A percentile compares a stretch with the other conserved stretches of the same genome.
Conservation (phyloP, 495 filamentous ascomycete species). For the Neohortaea acidophila region DNA sequence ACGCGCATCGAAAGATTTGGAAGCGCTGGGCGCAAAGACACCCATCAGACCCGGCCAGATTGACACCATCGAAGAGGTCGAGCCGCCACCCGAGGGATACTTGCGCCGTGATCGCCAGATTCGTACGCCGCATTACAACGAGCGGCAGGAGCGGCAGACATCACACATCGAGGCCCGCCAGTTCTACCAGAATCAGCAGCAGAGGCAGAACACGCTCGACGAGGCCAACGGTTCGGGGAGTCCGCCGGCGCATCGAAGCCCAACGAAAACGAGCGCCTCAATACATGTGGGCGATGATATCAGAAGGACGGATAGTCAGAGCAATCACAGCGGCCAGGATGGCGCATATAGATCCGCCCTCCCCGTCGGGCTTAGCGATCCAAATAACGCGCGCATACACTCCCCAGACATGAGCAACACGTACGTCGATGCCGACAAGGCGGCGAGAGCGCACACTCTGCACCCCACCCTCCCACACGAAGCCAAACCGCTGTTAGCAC, state of each 20-base stretch:
- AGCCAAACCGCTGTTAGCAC: constrained; percentile 31
- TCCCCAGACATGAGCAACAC: constrained; percentile 20
- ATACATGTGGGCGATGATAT: constrained; percentile 9
- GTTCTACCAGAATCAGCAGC: constrained; percentile 86
- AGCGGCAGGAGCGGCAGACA: constrained; percentile 77
- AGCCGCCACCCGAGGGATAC: constrained; percentile 31
- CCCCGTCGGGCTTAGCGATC: constrained; percentile 22
- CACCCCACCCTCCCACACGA: constrained; percentile 36
- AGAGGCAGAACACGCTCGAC: constrained; percentile 23
- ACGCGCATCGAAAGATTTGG: constrained; percentile 9
- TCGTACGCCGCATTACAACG: constrained; percentile 72
- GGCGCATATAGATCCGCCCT: constrained; percentile 13
- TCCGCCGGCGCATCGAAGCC: constrained; percentile 3
- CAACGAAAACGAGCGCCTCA: constrained; percentile 4
- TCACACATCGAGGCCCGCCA: constrained; percentile 84
- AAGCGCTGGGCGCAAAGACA: not conserved
- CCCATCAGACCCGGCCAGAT: not conserved
- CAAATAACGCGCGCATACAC: constrained; percentile 21
- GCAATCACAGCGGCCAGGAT: constrained; percentile 12
- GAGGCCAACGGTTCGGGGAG: constrained; percentile 5
- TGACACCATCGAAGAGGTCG: not conserved
- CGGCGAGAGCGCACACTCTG: constrained; percentile 31
- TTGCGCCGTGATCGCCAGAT: constrained; percentile 60
- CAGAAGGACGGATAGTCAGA: too few species aligned
- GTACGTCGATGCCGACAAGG: constrained; percentile 30